Evolutionary conservation across 228 moss, liverwort and hornwort species (phyloP).

Genomic region (Sphagnum magellanicum): DNA sequence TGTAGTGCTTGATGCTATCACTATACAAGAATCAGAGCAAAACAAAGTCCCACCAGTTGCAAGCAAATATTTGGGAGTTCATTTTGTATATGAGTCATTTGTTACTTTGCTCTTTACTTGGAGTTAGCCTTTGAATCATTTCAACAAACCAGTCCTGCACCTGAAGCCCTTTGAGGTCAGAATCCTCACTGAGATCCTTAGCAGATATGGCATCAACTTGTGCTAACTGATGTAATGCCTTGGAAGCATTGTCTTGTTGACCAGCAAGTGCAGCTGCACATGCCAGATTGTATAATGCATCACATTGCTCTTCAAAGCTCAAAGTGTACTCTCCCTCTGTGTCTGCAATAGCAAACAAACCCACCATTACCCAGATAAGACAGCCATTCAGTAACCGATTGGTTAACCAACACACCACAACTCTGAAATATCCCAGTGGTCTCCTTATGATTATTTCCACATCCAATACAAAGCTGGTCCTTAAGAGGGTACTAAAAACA

Average conservation of each 20-base stretch:
- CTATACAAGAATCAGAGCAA: too few species aligned
- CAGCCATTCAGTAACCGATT: too few species aligned
- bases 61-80: too few species aligned
- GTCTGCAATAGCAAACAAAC: conserved; percentile 20
- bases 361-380: too few species aligned
- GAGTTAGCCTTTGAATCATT: conserved; percentile 8
- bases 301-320: conserved; percentile 75
- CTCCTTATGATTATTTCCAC: too few species aligned
- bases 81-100: too few species aligned
- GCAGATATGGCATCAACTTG: conserved; percentile 33
- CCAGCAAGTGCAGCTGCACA: conserved; percentile 69
- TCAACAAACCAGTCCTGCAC: conserved; percentile 45
- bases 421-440: too few species aligned
- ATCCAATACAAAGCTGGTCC: neutral
- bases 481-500: neutral
- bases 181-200: conserved; percentile 51
- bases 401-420: too few species aligned
- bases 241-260: conserved; percentile 35
- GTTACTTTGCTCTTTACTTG: too few species aligned
- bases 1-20: too few species aligned
- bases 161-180: conserved; percentile 44
- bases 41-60: too few species aligned
- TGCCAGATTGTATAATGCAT: conserved; percentile 70
- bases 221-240: conserved; percentile 52
- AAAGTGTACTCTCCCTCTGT: conserved; percentile 31